phyloP scores from a whole-genome alignment of 164 flowering plant genomes.

The Akebia trifoliata region DNA sequence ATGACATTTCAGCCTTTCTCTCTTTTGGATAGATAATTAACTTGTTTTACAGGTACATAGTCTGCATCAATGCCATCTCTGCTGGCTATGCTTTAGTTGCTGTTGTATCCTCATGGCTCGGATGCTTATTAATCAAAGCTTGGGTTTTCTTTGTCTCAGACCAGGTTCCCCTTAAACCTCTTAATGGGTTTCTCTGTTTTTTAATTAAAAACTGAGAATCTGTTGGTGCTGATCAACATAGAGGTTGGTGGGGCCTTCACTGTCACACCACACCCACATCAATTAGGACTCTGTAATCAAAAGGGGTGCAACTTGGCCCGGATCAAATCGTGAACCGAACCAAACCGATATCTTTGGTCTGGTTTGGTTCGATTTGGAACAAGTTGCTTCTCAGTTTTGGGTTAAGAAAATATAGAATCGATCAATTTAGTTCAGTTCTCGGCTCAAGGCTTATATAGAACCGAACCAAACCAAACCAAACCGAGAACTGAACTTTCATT shows the following conservation, averaged over 20 bases:
- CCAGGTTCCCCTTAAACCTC: constrained; percentile 49
- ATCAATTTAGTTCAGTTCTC: too few relatives aligned
- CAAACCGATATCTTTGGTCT: too few relatives aligned
- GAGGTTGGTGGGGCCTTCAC: too few relatives aligned
- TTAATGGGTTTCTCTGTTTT: background rate
- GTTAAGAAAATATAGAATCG: too few relatives aligned
- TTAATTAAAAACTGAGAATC: background rate
- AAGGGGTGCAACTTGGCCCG: too few relatives aligned
- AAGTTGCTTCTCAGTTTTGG: too few relatives aligned
- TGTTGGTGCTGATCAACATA: too few relatives aligned
- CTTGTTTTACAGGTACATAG: constrained; percentile 58
- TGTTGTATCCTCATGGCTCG: constrained; percentile 47
- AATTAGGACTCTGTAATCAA: background rate
- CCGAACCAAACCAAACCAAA: too few relatives aligned
- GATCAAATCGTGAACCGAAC: too few relatives aligned
- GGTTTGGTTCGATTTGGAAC: too few relatives aligned
- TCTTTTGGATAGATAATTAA: background rate
- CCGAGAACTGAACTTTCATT: too few relatives aligned
- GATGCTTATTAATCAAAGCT: constrained; percentile 43
- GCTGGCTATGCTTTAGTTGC: constrained; percentile 64
- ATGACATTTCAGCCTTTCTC: background rate
- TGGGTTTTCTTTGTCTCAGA: constrained; percentile 90
- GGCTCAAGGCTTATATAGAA: too few relatives aligned
- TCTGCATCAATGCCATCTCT: constrained; percentile 53
- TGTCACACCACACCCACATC: background rate